phyloP scores from a whole-genome alignment of 2,329 filamentous ascomycete genomes.

The Aspergillus sergii region DNA sequence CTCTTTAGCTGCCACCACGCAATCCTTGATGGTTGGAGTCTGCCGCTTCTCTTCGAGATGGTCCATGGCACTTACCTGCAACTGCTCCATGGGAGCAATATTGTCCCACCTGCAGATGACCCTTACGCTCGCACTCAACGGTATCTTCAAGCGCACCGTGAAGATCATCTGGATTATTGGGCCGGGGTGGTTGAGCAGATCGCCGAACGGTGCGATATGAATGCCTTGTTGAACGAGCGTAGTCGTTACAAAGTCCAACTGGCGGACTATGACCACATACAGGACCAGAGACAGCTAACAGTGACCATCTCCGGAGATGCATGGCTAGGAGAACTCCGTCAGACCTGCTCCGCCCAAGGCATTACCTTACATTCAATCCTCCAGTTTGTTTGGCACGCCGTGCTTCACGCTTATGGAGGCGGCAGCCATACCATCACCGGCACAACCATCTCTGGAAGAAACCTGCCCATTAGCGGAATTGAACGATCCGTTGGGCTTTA shows the following conservation, averaged over 20 bases:
- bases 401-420: neutral
- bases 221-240: neutral
- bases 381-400: neutral
- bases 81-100: neutral
- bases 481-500: neutral
- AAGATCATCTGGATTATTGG: neutral
- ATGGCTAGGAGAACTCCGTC: neutral
- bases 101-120: neutral
- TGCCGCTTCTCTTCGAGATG: neutral
- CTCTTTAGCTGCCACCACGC: neutral
- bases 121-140: neutral
- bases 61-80: neutral
- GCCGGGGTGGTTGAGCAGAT: neutral
- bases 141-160: neutral
- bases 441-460: neutral
- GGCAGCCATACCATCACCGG: neutral
- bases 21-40: neutral
- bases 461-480: neutral
- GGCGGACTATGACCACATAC: neutral
- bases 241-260: neutral
- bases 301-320: neutral
- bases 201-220: neutral
- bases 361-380: neutral
- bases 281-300: neutral
- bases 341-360: neutral